A percentile compares a stretch with the other conserved stretches of the same genome.
Conservation (phyloP, 257 asterid genomes). For the Penstemon eatonii region DNA sequence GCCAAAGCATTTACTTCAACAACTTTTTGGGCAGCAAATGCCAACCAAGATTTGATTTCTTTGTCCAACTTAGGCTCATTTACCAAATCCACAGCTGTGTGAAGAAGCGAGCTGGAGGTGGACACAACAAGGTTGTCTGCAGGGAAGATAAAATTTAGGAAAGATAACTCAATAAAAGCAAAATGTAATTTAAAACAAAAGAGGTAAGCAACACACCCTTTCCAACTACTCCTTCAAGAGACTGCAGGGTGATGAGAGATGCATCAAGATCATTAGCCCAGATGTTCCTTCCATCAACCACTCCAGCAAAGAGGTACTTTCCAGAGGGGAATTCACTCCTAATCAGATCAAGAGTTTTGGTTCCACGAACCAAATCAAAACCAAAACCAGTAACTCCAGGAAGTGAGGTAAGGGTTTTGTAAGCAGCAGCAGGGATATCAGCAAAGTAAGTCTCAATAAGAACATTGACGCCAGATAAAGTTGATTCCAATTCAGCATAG, state of each 20-base stretch:
- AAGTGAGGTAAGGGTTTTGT: slow-evolving; percentile 50
- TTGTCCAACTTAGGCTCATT: slow-evolving; percentile 68
- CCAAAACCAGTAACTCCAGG: slow-evolving; percentile 52
- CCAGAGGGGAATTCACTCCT: slow-evolving; percentile 66
- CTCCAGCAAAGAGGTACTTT: slow-evolving; percentile 67
- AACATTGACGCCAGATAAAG: slow-evolving; percentile 52
- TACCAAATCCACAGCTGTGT: slow-evolving; percentile 68
- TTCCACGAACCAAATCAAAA: slow-evolving; percentile 66
- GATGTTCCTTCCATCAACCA: slow-evolving; percentile 79
- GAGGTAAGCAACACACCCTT: slow-evolving; percentile 48
- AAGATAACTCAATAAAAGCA: neutral
- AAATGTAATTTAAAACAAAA: neutral
- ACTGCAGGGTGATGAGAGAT: slow-evolving; percentile 51
- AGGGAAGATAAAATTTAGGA: neutral
- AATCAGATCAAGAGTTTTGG: slow-evolving; percentile 60
- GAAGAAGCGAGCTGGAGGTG: slow-evolving; percentile 71
- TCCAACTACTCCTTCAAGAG: slow-evolving; percentile 67
- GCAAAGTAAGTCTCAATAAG: slow-evolving; percentile 55
- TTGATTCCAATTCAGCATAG: slow-evolving; percentile 42
- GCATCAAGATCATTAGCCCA: slow-evolving; percentile 76
- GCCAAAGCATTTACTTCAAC: slow-evolving; percentile 81
- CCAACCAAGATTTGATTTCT: slow-evolving; percentile 78
- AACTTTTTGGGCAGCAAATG: slow-evolving; percentile 80
- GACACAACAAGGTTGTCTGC: slow-evolving; percentile 77
- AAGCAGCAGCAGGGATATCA: slow-evolving; percentile 54